phyloP scores from a whole-genome alignment of 768 basidiomycete species.

The Kwoniella botswanensis region DNA sequence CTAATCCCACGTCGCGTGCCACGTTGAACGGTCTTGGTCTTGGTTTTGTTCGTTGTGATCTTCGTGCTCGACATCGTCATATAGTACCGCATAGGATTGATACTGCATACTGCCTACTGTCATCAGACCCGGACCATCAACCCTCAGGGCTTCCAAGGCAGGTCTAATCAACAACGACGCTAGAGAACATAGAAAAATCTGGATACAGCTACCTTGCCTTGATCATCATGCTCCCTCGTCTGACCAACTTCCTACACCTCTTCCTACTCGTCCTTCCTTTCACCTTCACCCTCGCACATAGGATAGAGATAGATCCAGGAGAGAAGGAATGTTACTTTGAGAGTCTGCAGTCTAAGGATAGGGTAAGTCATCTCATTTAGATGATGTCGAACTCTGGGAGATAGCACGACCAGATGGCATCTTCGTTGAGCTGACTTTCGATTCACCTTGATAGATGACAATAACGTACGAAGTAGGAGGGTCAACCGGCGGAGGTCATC shows the following conservation, averaged over 20 bases:
- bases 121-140: no score
- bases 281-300: conserved; percentile 41
- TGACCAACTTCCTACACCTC: conserved; percentile 6
- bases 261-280: conserved; percentile 22
- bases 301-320: conserved; percentile 57
- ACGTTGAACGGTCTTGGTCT: conserved; percentile 6
- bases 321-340: conserved; percentile 57
- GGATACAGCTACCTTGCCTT: not conserved
- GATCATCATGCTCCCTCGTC: conserved; percentile 13
- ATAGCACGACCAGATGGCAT: no score
- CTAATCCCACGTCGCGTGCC: conserved; percentile 26
- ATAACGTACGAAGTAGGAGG: conserved; percentile 98
- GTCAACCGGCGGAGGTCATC: conserved; percentile 71
- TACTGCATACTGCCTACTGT: no score
- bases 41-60: not conserved
- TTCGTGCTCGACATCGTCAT: no score
- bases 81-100: no score
- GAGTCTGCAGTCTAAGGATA: conserved; percentile 56
- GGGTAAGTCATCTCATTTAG: conserved; percentile 36
- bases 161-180: no score
- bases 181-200: no score
- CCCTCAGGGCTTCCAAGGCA: no score
- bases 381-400: no score
- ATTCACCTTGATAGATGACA: conserved; percentile 74
- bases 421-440: no score